phyloP scores from a whole-genome alignment of 768 basidiomycete genomes.

The Hydnum rufescens region DNA sequence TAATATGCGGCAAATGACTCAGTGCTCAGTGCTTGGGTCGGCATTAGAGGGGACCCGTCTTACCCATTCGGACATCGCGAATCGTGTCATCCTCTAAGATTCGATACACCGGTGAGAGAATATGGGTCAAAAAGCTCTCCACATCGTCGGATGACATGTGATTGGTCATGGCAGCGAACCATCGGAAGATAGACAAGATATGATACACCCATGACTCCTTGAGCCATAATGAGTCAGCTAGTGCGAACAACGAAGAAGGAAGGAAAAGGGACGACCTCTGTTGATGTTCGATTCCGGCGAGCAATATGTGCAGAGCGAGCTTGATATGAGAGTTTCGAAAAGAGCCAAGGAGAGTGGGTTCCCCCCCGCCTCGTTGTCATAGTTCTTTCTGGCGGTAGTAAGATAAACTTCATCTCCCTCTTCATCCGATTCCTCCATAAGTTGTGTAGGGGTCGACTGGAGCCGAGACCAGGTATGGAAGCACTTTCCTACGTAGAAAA shows the following conservation, averaged over 20 bases:
- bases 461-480: constrained; percentile 26
- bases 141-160: constrained; percentile 39
- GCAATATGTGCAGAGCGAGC: constrained; percentile 55
- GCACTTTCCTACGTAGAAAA: constrained; percentile 82
- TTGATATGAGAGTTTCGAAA: constrained; percentile 84
- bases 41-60: constrained; percentile 13
- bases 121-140: constrained; percentile 58
- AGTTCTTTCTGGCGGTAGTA: not conserved
- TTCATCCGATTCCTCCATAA: constrained; percentile 8
- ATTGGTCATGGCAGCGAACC: constrained; percentile 84
- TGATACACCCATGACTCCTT: constrained; percentile 40
- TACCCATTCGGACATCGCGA: constrained; percentile 60
- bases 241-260: not conserved
- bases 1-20: constrained; percentile 15
- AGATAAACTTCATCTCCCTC: constrained; percentile 14
- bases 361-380: not conserved
- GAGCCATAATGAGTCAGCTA: not conserved
- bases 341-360: constrained; percentile 73
- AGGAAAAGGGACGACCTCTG: constrained; percentile 23
- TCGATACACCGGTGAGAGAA: constrained; percentile 71
- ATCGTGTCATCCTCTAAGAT: constrained; percentile 75
- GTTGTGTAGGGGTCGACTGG: constrained; percentile 2
- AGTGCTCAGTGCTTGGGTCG: not conserved
- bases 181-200: constrained; percentile 60
- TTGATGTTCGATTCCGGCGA: constrained; percentile 32